phyloP scores from a whole-genome alignment of 2,329 filamentous ascomycete species.

The Scedosporium aurantiacum region DNA sequence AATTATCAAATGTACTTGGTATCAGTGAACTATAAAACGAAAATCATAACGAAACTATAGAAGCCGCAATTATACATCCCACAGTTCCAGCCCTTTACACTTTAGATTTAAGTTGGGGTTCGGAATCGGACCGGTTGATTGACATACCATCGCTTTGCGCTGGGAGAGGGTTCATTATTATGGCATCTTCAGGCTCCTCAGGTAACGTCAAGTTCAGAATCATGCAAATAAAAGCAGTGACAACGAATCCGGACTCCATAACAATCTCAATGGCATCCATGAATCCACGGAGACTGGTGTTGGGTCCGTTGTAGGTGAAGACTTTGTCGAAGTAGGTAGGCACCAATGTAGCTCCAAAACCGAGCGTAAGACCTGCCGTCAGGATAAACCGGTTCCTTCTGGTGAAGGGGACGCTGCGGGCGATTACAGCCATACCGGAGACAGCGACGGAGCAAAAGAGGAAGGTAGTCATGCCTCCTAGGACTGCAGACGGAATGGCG shows the following conservation, averaged over 20 bases:
- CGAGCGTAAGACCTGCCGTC: conserved; percentile 61
- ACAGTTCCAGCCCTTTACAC: no score
- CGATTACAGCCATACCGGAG: conserved; percentile 66
- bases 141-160: not conserved
- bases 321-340: conserved; percentile 58
- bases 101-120: no score
- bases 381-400: conserved; percentile 73
- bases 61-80: no score
- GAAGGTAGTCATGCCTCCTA: conserved; percentile 70
- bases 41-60: no score
- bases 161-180: not conserved
- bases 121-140: not conserved
- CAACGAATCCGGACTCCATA: conserved; percentile 64
- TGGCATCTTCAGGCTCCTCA: conserved; percentile 59
- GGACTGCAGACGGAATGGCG: conserved; percentile 56
- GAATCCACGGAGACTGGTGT: conserved; percentile 59
- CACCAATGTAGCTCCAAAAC: conserved; percentile 59
- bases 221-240: conserved; percentile 63
- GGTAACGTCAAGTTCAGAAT: conserved; percentile 62
- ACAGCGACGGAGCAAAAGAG: conserved; percentile 68
- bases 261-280: conserved; percentile 62
- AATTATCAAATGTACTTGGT: no score
- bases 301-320: conserved; percentile 60
- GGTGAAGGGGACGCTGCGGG: conserved; percentile 59
- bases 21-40: no score